phyloP scores from a whole-genome alignment of 2,329 filamentous ascomycete species.

The Diaporthe amygdali region DNA sequence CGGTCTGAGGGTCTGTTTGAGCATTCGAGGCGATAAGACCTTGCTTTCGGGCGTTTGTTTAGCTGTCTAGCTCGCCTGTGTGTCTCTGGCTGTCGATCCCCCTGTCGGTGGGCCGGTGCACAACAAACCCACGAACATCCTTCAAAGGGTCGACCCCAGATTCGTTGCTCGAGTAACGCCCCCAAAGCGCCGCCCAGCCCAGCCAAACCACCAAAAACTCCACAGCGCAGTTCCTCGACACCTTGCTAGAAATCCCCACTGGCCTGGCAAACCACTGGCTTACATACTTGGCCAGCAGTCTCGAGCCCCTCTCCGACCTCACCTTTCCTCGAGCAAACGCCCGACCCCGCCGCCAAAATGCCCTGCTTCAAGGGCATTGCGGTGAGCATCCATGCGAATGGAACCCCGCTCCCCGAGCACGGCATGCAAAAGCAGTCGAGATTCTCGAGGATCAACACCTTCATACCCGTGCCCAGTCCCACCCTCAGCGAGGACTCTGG shows the following conservation, averaged over 20 bases:
- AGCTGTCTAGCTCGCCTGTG: background rate
- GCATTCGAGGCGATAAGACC: background rate
- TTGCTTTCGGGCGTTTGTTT: background rate
- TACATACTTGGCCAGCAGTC: background rate
- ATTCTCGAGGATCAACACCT: conserved; percentile 91
- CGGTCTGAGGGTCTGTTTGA: background rate
- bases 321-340: background rate
- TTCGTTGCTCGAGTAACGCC: conserved; percentile 10
- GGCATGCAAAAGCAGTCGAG: conserved; percentile 94
- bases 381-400: conserved; percentile 89
- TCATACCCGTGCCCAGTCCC: conserved; percentile 93
- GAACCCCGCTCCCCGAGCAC: conserved; percentile 85
- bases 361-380: conserved; percentile 99
- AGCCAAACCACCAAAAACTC: background rate
- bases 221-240: background rate
- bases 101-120: conserved; percentile 7
- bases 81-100: background rate
- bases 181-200: background rate
- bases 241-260: background rate
- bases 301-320: background rate
- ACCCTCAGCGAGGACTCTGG: conserved; percentile 73
- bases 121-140: background rate
- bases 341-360: conserved; percentile 53
- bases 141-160: background rate
- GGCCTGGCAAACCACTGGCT: background rate